Base-by-base conservation (phyloP, 176 grass and related monocot genomes). In the barley (Hordeum vulgare) region DNA sequence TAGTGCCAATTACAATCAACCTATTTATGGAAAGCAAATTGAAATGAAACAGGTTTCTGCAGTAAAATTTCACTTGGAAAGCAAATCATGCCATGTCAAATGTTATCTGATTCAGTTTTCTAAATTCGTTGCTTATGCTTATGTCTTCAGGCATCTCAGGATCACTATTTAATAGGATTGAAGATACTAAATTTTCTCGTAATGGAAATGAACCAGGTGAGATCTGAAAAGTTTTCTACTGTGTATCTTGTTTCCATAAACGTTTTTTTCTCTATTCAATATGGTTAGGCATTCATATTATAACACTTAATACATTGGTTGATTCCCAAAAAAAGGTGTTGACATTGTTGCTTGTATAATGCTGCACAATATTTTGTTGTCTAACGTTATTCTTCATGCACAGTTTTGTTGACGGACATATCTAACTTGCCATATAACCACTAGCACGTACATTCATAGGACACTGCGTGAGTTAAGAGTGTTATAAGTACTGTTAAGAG, bases 141-240 rank as follows among this genome's bases (percentile, higher is more conserved):
- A 65, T 85, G 63, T 76, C 12, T 90, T 85, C 89, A 99, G 97
- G 93, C 91, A 80, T 91, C 93, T 10, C 86, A 92, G 82, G 91
- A 96, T 86, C 97, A 99, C 83, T 99, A 99, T 90, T 93, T 94
- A 26, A 99, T 99, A 81, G 97, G 97, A 47, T 85, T 99, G 91
- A 99, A 89, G 89, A 96, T 99, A 75, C 76, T 99, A 84, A 92
- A 89, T 82, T 88, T 86, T 80, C 91, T 99, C 15, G 93, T 92
- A 76, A 87, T 80, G 79, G 97, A 99, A 86, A 99, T 99, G 87
- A 99, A 96, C 82, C 97, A 99, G 93, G 97, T 99, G 81, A 77
- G 81, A 70, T 33, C 57, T 79, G 56, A 7, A 83, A 59, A 71
- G 13, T 8, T 64, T 12, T 86, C 4, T 83, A 35, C 23, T 82